phyloP scores from a whole-genome alignment of 2,329 filamentous ascomycete species.

The Pseudopyrenochaeta lycopersici region DNA sequence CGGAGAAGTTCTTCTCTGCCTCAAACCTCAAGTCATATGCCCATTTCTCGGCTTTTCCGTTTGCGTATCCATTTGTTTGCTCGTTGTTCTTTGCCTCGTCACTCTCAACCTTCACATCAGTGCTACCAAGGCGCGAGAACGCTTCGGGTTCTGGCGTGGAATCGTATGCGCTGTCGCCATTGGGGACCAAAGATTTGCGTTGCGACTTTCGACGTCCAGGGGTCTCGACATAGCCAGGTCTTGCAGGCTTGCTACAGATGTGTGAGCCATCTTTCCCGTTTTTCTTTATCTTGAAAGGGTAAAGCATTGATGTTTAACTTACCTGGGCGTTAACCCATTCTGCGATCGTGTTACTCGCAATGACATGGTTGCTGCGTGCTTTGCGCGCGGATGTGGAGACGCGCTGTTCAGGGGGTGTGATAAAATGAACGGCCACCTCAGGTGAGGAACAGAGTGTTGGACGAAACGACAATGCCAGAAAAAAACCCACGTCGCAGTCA shows the following conservation, averaged over 20 bases:
- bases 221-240: slow-evolving; percentile 60
- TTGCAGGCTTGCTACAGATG: slow-evolving; percentile 47
- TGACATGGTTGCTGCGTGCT: slow-evolving; percentile 38
- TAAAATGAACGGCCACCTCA: background rate
- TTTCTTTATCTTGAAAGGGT: background rate
- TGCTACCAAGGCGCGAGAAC: slow-evolving; percentile 17
- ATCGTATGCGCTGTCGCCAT: slow-evolving; percentile 35
- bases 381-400: slow-evolving; percentile 16
- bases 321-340: slow-evolving; percentile 60
- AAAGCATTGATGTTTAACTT: slow-evolving; percentile 22
- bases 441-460: background rate
- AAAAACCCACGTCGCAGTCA: slow-evolving; percentile 8
- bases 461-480: background rate
- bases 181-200: slow-evolving; percentile 50
- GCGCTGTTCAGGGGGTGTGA: slow-evolving; percentile 19
- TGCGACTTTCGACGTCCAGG: slow-evolving; percentile 55
- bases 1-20: slow-evolving; percentile 46
- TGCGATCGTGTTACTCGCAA: slow-evolving; percentile 56
- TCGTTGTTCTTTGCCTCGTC: background rate
- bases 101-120: background rate
- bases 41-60: slow-evolving; percentile 32
- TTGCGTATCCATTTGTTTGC: slow-evolving; percentile 44
- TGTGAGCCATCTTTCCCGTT: slow-evolving; percentile 27
- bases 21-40: slow-evolving; percentile 32
- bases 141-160: slow-evolving; percentile 47